Evolutionary conservation across 148 eudicot species (phyloP).

Genomic region (Rhododendron griersonianum): DNA sequence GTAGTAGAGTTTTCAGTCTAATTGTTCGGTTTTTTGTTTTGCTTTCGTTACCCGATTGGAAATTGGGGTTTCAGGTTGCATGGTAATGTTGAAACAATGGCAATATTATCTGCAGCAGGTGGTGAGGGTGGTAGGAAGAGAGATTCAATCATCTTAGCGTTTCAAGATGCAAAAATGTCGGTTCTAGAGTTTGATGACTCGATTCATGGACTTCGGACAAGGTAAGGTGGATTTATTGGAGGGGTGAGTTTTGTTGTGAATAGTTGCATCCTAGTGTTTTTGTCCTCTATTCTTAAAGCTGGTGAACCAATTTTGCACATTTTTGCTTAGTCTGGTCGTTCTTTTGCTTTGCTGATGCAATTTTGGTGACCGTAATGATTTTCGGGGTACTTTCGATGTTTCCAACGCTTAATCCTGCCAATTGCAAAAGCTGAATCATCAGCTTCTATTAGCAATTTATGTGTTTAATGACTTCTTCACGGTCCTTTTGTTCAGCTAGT

Average conservation of each 20-base stretch:
- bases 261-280: background rate
- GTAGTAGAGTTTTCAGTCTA: background rate
- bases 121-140: slow-evolving; percentile 73
- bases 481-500: background rate
- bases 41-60: background rate
- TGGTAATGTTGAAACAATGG: slow-evolving; percentile 86
- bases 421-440: background rate
- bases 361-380: background rate
- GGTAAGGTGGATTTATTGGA: slow-evolving; percentile 42
- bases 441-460: background rate
- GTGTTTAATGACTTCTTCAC: background rate
- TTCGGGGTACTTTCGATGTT: background rate
- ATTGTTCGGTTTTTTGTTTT: background rate
- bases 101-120: slow-evolving; percentile 51
- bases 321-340: background rate
- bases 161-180: slow-evolving; percentile 81
- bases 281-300: background rate
- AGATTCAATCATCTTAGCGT: slow-evolving; percentile 78
- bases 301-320: background rate
- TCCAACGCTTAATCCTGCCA: background rate
- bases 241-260: background rate
- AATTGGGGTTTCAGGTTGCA: slow-evolving; percentile 63
- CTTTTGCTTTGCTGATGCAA: background rate
- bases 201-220: slow-evolving; percentile 65
- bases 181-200: slow-evolving; percentile 93